A percentile compares a stretch with the other conserved stretches of the same genome.
Conservation (phyloP, 257 asterid species). For the Pogostemon cablin region DNA sequence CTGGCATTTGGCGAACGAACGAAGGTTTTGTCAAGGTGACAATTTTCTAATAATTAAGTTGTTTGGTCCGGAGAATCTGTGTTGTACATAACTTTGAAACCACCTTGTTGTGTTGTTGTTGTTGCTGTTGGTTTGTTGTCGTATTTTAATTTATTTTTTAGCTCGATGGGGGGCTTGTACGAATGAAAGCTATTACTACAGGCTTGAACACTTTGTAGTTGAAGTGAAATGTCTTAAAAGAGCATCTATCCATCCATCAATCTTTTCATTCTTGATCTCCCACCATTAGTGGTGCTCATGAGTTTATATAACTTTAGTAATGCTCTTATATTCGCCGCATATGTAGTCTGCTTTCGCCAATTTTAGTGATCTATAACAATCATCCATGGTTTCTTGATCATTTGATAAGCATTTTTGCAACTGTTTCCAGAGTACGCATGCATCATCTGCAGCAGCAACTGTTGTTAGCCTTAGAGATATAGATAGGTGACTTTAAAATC, state of each 20-base stretch:
- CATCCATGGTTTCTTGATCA: neutral
- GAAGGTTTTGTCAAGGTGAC: neutral
- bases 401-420: conserved; percentile 23
- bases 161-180: conserved; percentile 17
- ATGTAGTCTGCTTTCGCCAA: neutral
- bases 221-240: neutral
- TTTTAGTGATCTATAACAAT: neutral
- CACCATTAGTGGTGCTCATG: conserved; percentile 35
- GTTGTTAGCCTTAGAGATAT: conserved; percentile 8
- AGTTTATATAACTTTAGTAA: conserved; percentile 13
- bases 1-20: neutral
- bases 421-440: neutral
- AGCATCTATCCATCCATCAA: conserved; percentile 12
- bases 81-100: conserved; percentile 26
- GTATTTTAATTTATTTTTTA: conserved; percentile 23
- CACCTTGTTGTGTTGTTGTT: neutral
- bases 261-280: conserved; percentile 5
- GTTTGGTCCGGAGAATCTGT: conserved; percentile 14
- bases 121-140: neutral
- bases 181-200: neutral
- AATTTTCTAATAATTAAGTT: conserved; percentile 24
- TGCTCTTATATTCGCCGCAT: conserved; percentile 26
- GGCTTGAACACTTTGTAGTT: neutral
- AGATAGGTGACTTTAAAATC: neutral
- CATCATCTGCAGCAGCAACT: conserved; percentile 8